Percentiles rank a stretch among this genome's conserved stretches.
These are phyloP conservation scores for Boletus vermiculosoides DNA, from an alignment of 768 basidiomycete species.

Conservation along the genomic window DNA sequence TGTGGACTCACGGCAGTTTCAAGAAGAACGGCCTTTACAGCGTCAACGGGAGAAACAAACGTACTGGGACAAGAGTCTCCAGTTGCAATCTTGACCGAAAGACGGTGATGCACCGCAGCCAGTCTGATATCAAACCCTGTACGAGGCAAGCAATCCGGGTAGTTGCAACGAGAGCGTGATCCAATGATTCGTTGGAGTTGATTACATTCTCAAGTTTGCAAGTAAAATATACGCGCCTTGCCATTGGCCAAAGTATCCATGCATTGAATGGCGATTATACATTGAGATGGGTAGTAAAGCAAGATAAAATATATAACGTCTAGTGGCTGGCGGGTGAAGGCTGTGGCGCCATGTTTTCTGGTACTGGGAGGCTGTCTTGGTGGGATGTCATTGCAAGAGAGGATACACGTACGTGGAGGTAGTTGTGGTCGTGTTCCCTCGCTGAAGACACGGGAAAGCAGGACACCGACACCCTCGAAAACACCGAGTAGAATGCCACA, in stretches of 20 bases:
- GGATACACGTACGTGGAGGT: conserved; percentile 61
- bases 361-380: conserved; percentile 39
- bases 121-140: conserved; percentile 14
- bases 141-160: not conserved
- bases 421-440: conserved; percentile 78
- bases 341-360: conserved; percentile 55
- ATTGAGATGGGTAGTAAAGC: conserved; percentile 35
- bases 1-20: not conserved
- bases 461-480: conserved; percentile 92
- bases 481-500: conserved; percentile 96
- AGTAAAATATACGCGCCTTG: conserved; percentile 23
- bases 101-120: not conserved
- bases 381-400: not conserved
- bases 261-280: conserved; percentile 38
- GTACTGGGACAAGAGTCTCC: not conserved
- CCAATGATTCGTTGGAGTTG: not conserved
- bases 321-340: conserved; percentile 48
- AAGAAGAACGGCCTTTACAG: not conserved
- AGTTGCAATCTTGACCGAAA: conserved; percentile 13
- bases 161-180: not conserved
- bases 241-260: conserved; percentile 27
- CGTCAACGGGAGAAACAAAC: not conserved
- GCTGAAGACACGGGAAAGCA: conserved; percentile 85
- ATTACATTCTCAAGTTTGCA: not conserved
- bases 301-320: conserved; percentile 39